These are phyloP conservation scores for Boletus bicolor DNA, from an alignment of 768 basidiomycete species.

Conservation along the genomic window DNA sequence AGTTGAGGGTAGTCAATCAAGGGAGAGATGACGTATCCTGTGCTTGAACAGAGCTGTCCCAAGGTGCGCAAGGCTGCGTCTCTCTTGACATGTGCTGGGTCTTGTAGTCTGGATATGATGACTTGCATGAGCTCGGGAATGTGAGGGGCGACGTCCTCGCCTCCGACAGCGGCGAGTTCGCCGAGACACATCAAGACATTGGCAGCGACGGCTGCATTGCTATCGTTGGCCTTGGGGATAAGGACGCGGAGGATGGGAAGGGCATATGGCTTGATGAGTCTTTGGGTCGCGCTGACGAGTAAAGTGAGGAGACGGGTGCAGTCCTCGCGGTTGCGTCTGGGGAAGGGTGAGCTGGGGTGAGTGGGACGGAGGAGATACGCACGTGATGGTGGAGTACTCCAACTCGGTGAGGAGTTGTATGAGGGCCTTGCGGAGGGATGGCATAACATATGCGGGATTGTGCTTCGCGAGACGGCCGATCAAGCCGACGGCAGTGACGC, in stretches of 20 bases:
- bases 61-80: slow-evolving; percentile 93
- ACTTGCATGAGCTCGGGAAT: slow-evolving; percentile 88
- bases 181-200: slow-evolving; percentile 93
- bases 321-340: slow-evolving; percentile 83
- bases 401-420: slow-evolving; percentile 96
- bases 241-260: slow-evolving; percentile 92
- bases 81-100: slow-evolving; percentile 82
- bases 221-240: slow-evolving; percentile 83
- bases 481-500: slow-evolving; percentile 83
- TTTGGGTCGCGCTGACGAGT: slow-evolving; percentile 87
- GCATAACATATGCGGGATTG: slow-evolving; percentile 99
- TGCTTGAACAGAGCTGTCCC: slow-evolving; percentile 93
- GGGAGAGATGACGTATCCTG: slow-evolving; percentile 91
- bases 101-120: slow-evolving; percentile 85
- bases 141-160: slow-evolving; percentile 82
- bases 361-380: slow-evolving; percentile 36
- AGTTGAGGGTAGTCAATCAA: slow-evolving; percentile 90
- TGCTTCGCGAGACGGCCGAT: slow-evolving; percentile 93
- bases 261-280: slow-evolving; percentile 93
- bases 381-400: slow-evolving; percentile 89
- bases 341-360: not conserved
- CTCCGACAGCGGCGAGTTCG: slow-evolving; percentile 88
- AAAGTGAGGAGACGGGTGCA: slow-evolving; percentile 87
- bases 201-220: slow-evolving; percentile 83
- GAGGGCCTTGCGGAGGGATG: slow-evolving; percentile 88